These are phyloP conservation scores for Peronospora farinosa DNA, from an alignment of 352 stramenopile species.

Conservation along the genomic window DNA sequence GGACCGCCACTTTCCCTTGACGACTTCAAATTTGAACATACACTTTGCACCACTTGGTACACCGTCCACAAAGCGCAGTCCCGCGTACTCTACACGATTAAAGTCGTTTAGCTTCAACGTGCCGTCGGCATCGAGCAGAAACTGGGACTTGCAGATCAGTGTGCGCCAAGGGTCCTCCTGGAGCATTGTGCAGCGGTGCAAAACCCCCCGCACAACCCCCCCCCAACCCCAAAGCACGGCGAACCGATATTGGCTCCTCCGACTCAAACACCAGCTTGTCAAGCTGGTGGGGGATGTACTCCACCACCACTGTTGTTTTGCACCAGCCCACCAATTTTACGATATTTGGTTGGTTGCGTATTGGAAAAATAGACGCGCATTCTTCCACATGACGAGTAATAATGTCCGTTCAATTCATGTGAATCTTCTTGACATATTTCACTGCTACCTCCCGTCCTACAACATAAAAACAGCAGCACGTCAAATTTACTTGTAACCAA, in stretches of 20 bases:
- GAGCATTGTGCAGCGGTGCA: constrained; percentile 54
- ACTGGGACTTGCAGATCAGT: constrained; percentile 78
- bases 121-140: constrained; percentile 55
- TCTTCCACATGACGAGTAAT: too few relatives aligned
- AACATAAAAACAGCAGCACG: too few relatives aligned
- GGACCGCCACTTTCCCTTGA: constrained; percentile 74
- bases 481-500: too few relatives aligned
- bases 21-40: constrained; percentile 47
- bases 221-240: constrained; percentile 40
- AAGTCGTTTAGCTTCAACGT: constrained; percentile 75
- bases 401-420: too few relatives aligned
- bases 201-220: constrained; percentile 53
- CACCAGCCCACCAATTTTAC: constrained; percentile 68
- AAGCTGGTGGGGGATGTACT: constrained; percentile 60
- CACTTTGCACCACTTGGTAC: constrained; percentile 40
- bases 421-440: too few relatives aligned
- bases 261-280: constrained; percentile 59
- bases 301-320: constrained; percentile 70
- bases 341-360: constrained; percentile 66
- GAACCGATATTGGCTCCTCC: constrained; percentile 34
- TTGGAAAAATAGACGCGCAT: constrained; percentile 56
- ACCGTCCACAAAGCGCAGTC: constrained; percentile 33
- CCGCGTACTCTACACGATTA: constrained; percentile 72
- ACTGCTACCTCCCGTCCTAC: too few relatives aligned
- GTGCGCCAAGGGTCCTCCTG: constrained; percentile 68